Base-by-base conservation (phyloP, 495 filamentous ascomycete species). In the Penicillium taxi region DNA sequence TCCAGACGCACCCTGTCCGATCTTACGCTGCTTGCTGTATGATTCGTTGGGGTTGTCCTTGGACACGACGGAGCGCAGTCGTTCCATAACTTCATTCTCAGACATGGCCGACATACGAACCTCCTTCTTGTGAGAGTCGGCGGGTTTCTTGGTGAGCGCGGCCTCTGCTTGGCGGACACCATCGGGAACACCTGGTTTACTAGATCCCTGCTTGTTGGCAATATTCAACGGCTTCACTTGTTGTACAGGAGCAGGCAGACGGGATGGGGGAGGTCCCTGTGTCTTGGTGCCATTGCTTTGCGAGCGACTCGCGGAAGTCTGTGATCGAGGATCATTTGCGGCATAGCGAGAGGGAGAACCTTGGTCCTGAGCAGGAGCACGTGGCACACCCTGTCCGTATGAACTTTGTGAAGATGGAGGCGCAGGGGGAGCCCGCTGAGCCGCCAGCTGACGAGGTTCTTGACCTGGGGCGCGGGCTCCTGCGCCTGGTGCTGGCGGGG, bases 21-120 rank as follows among this genome's bases (percentile, higher is more conserved):
- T 95, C 72, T 98, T 98, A 70, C 95, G 95, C 56, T 96, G 90
- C 67, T 98, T 98, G 48, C 84, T 85, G 61, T 98, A 98, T 3
- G 86, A 87, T 35, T 87, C 69, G 41, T 89, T 82, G 12, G 91
- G 91, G 52, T 93, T 87, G 26, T 88, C 85, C 47, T 86, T 87
- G 30, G 87, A 94, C 1, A 98, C 91, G 3, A 93, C 90, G 39
- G 91, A 81, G 48, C 87, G 78, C 31, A 98, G 63, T 54, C 87
- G 89, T 39, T 84, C 80, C 91, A 98, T 98, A 21, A 98, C 91
- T 57, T 98, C 87, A 48, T 75, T 81, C 61, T 98, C 91, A 25
- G 84, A 80, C 91, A 98, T 96, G 48, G 78, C 86, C 32, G 90
- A 96, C 84, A 98, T 96, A 46, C 91, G 86, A 28, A 89, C 80